phyloP scores from a whole-genome alignment of 1,284 basidiomycete genomes.

The Singerocomus rubriflavus region DNA sequence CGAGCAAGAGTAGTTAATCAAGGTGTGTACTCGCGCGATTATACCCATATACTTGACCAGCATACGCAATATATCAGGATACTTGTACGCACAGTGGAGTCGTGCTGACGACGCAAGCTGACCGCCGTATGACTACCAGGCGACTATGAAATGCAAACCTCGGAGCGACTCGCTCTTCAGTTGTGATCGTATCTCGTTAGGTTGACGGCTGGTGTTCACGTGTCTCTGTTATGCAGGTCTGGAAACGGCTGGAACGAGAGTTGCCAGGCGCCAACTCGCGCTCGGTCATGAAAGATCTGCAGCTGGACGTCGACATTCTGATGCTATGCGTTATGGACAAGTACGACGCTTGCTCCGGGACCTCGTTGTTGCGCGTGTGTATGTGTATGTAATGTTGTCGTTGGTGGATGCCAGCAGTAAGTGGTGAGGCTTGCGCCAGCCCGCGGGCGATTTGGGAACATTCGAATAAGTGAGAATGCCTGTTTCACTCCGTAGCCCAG shows the following conservation, averaged over 20 bases:
- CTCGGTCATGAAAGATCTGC: slow-evolving; percentile 41
- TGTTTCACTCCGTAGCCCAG: slow-evolving; percentile 11
- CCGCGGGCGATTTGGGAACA: slow-evolving; percentile 12
- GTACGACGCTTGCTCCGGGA: slow-evolving; percentile 9
- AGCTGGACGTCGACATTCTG: slow-evolving; percentile 27
- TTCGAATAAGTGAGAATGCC: slow-evolving; percentile 6
- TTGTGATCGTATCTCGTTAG: slow-evolving; percentile 30
- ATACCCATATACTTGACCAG: slow-evolving; percentile 9
- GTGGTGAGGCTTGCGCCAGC: slow-evolving; percentile 20
- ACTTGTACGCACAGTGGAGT: slow-evolving; percentile 20
- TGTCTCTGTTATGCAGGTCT: slow-evolving; percentile 33
- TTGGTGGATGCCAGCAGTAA: slow-evolving; percentile 23
- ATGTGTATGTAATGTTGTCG: slow-evolving; percentile 25
- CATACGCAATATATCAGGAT: slow-evolving; percentile 19
- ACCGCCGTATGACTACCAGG: slow-evolving; percentile 22
- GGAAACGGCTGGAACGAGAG: slow-evolving; percentile 38
- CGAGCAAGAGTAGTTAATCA: slow-evolving; percentile 42
- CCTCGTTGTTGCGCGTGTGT: slow-evolving; percentile 23
- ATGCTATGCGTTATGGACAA: slow-evolving; percentile 28
- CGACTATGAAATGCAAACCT: slow-evolving; percentile 52
- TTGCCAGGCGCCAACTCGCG: slow-evolving; percentile 37
- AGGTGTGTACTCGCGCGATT: slow-evolving; percentile 32
- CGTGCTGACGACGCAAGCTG: slow-evolving; percentile 10
- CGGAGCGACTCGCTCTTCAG: slow-evolving; percentile 43
- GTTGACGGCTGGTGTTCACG: slow-evolving; percentile 25